These are phyloP conservation scores for Vigna reflexopilosa DNA, from an alignment of 306 rosid genomes.

Conservation along the genomic window DNA sequence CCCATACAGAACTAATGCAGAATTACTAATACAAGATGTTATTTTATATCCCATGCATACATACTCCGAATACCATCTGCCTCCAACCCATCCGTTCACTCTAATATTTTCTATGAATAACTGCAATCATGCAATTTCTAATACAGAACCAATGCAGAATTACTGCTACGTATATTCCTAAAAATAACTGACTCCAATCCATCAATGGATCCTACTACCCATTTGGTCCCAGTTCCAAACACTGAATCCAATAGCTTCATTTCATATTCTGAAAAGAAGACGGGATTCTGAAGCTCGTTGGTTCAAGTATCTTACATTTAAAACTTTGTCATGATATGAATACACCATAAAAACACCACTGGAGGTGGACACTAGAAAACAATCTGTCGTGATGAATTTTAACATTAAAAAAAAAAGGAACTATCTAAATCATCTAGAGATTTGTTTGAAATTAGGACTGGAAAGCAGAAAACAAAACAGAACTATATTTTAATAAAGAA, in stretches of 20 bases:
- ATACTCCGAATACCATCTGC: neutral
- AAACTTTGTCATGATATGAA: neutral
- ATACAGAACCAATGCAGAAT: neutral
- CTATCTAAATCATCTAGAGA: conserved; percentile 18
- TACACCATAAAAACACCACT: neutral
- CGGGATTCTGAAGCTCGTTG: conserved; percentile 10
- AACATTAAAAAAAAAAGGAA: neutral
- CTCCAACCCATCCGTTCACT: neutral
- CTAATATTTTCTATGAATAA: neutral
- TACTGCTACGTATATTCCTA: neutral
- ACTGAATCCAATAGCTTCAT: neutral
- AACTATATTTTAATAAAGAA: conserved; percentile 22
- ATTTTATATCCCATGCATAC: neutral
- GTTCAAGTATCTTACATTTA: neutral
- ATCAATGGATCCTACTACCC: neutral
- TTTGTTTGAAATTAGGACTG: conserved; percentile 3
- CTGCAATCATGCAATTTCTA: neutral
- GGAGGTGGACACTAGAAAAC: neutral
- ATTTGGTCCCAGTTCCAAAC: neutral
- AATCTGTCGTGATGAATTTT: neutral
- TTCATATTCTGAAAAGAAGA: neutral
- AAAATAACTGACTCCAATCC: neutral
- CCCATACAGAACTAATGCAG: neutral
- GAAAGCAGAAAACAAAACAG: neutral
- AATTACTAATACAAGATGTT: neutral